Base-by-base conservation (phyloP, 2,329 filamentous ascomycete species). In the Monosporascus sp. region DNA sequence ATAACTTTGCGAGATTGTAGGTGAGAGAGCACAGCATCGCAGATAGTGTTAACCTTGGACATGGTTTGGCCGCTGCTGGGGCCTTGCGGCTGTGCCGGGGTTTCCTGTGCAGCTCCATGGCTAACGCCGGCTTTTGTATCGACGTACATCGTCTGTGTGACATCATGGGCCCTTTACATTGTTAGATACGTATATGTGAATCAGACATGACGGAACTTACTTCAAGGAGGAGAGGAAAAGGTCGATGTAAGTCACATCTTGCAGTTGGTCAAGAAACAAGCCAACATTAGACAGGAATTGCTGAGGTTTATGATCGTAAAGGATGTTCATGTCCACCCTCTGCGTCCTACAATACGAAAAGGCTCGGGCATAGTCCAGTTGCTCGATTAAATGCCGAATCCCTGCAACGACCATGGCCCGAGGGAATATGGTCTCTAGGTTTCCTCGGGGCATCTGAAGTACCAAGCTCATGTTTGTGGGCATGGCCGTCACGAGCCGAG, bases 321-420 rank as follows among this genome's bases (percentile, higher is more conserved):
- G 76, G 56, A 99, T 93, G 65, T 99, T 99, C 88, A 97, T 92
- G 65, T 99, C 94, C 1, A 99, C 94, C 60, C 95, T 84, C 68
- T 99, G 95, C 22, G 86, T 93, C 49, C 94, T 85, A 67, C 94
- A 97, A 57, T 90, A 87, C 22, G 88, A 76, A 67, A 97, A 99
- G 0, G 94, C 94, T 49, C 82, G 83, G 48, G 81, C 83, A 65
- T 97, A 99, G 62, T 94, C 84, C 67, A 88, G 89, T 35, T 81
- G 76, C 51, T 91, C 87, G 49, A 99, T 89, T 49, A 88, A 83
- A 48, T 83, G 82, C 47, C 94, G 83, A 52, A 99, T 95, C 25
- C 91, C 92, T 2, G 91, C 90, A 48, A 99, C 77, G 0, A 99
- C 93, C 72, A 99, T 86, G 15, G 93, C 93, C 55, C 94, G 82